Conservation (phyloP, 2,329 filamentous ascomycete genomes). For the Passalora sequoiae region DNA sequence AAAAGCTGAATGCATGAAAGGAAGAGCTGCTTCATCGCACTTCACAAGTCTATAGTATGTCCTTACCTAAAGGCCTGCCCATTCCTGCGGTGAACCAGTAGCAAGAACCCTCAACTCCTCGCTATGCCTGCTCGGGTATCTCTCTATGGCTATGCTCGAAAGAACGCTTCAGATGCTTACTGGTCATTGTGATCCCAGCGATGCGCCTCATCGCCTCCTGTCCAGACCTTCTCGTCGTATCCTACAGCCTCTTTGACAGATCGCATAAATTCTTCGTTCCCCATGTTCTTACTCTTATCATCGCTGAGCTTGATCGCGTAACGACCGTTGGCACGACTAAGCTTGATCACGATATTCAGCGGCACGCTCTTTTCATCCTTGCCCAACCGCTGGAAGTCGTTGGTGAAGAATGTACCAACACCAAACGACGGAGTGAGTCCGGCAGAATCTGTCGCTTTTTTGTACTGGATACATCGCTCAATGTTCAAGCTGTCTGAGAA, state of each 20-base stretch:
- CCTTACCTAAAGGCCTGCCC: too few relatives aligned
- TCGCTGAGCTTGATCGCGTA: slow-evolving; percentile 85
- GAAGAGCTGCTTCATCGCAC: too few relatives aligned
- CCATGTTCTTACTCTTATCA: slow-evolving; percentile 91
- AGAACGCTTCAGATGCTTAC: neutral
- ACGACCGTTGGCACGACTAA: slow-evolving; percentile 75
- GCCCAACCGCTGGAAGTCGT: slow-evolving; percentile 73
- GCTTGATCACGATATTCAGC: slow-evolving; percentile 96
- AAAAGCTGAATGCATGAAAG: too few relatives aligned
- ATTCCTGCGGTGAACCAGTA: too few relatives aligned
- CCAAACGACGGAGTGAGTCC: slow-evolving; percentile 87
- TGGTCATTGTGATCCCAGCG: slow-evolving; percentile 61
- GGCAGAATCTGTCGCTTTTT: slow-evolving; percentile 69
- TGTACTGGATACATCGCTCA: slow-evolving; percentile 86
- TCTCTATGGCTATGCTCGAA: too few relatives aligned
- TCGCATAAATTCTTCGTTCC: slow-evolving; percentile 70
- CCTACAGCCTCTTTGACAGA: slow-evolving; percentile 80
- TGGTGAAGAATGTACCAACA: slow-evolving; percentile 88
- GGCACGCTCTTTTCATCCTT: slow-evolving; percentile 80
- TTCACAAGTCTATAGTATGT: too few relatives aligned
- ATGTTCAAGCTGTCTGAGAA: slow-evolving; percentile 95
- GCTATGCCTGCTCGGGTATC: too few relatives aligned
- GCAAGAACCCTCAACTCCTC: too few relatives aligned
- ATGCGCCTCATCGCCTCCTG: slow-evolving; percentile 73
- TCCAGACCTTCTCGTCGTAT: slow-evolving; percentile 81